Evolutionary conservation across 805 yeast genomes (phyloP).

Genomic region (Cyberlindnera amylophila): DNA sequence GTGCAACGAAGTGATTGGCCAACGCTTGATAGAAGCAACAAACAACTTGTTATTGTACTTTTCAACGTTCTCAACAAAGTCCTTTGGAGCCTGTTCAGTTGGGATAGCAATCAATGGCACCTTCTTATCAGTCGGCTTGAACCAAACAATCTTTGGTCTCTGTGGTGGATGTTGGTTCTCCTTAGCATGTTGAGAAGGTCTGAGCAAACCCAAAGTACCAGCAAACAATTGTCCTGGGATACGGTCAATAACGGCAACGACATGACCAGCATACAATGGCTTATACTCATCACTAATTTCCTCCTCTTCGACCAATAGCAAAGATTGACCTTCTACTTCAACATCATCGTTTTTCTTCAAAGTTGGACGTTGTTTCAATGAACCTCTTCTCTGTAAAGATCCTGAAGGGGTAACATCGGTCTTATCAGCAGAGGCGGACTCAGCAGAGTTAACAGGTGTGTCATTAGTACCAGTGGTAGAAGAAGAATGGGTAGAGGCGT

Average conservation of each 20-base stretch:
- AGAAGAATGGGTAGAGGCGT: conserved; percentile 56
- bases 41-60: conserved; percentile 76
- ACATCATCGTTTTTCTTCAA: conserved; percentile 98
- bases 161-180: conserved; percentile 29
- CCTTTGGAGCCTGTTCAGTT: conserved; percentile 95
- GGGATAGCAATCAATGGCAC: conserved; percentile 98
- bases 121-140: conserved; percentile 96
- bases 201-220: conserved; percentile 86
- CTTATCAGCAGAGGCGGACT: conserved; percentile 5
- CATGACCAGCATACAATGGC: conserved; percentile 96
- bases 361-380: conserved; percentile 90
- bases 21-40: conserved; percentile 93
- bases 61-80: conserved; percentile 90
- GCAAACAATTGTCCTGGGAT: conserved; percentile 95
- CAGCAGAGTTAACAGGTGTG: conserved; percentile 6
- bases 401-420: conserved; percentile 31
- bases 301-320: conserved; percentile 89
- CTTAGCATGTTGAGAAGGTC: conserved; percentile 81
- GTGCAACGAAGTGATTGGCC: conserved; percentile 98
- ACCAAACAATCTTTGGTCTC: conserved; percentile 96
- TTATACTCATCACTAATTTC: conserved; percentile 89
- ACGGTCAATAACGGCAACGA: conserved; percentile 96
- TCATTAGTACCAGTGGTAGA: conserved; percentile 5
- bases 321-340: conserved; percentile 96
- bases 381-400: conserved; percentile 73